Evolutionary conservation across 352 stramenopile species (phyloP).

Genomic region (Phytophthora hibernalis): DNA sequence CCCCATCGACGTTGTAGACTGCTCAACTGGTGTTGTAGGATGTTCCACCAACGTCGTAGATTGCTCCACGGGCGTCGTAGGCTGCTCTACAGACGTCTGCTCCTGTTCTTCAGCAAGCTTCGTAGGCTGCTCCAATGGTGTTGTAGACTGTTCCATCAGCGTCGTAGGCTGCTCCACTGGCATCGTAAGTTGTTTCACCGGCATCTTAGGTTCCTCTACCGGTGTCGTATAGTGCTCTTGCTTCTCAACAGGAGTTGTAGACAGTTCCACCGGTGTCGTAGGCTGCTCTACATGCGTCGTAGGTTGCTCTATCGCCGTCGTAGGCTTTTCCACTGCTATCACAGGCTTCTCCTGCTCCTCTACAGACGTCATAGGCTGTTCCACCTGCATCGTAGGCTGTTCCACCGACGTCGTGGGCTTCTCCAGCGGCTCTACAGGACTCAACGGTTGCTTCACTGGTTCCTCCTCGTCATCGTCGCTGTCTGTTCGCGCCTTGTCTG

Average conservation of each 20-base stretch:
- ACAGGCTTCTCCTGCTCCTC: too few relatives aligned
- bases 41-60: not conserved
- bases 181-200: not conserved
- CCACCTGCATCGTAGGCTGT: not conserved
- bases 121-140: constrained; percentile 4
- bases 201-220: not conserved
- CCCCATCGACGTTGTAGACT: not conserved
- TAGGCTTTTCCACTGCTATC: constrained; percentile 1
- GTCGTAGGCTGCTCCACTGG: not conserved
- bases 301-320: not conserved
- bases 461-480: constrained; percentile 41
- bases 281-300: constrained; percentile 5
- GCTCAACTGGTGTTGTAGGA: not conserved
- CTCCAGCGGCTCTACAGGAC: not conserved
- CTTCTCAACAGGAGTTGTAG: too few relatives aligned
- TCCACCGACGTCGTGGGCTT: constrained; percentile 2
- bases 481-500: constrained; percentile 40
- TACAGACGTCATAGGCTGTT: constrained; percentile 17
- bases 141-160: constrained; percentile 5
- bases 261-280: not conserved
- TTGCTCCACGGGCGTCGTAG: constrained; percentile 8
- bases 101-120: too few relatives aligned
- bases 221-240: constrained; percentile 8
- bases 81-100: constrained; percentile 11
- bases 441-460: constrained; percentile 1